phyloP scores from a whole-genome alignment of 495 filamentous ascomycete genomes.

The Aspergillus steynii region DNA sequence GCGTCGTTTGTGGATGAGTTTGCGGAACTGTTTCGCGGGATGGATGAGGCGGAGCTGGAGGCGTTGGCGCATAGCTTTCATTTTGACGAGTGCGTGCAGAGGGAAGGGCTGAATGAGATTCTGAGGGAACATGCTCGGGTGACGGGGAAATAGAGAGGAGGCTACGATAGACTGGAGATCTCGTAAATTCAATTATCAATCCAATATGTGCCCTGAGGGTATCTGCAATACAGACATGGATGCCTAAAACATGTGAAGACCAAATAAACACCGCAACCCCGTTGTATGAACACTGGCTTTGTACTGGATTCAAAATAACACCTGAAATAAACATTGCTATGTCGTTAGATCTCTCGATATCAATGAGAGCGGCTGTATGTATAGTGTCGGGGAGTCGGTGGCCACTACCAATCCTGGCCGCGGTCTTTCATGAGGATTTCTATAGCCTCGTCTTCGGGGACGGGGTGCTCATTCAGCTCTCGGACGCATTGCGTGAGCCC shows the following conservation, averaged over 20 bases:
- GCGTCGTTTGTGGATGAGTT: slow-evolving; percentile 57
- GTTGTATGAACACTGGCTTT: slow-evolving; percentile 19
- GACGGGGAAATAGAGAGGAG: not conserved
- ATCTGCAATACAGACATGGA: slow-evolving; percentile 27
- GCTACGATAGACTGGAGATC: not conserved
- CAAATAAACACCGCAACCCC: slow-evolving; percentile 3
- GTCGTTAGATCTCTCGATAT: not conserved
- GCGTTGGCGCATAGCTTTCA: slow-evolving; percentile 56
- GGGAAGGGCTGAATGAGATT: slow-evolving; percentile 57
- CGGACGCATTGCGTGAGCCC: slow-evolving; percentile 48
- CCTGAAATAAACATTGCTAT: not conserved
- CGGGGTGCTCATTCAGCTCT: slow-evolving; percentile 50
- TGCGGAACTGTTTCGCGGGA: slow-evolving; percentile 57
- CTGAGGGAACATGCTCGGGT: slow-evolving; percentile 41
- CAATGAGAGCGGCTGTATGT: slow-evolving; percentile 5
- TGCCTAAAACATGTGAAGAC: slow-evolving; percentile 12
- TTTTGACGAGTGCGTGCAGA: slow-evolving; percentile 56
- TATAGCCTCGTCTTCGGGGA: slow-evolving; percentile 49
- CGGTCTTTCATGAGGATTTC: slow-evolving; percentile 52
- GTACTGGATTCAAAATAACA: slow-evolving; percentile 1
- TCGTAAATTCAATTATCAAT: slow-evolving; percentile 11
- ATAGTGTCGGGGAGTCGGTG: slow-evolving; percentile 16
- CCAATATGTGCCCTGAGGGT: slow-evolving; percentile 24
- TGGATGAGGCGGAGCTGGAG: slow-evolving; percentile 53
- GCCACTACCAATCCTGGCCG: slow-evolving; percentile 47